Evolutionary conservation across 1,284 basidiomycete genomes (phyloP).

Genomic region (Melampsora abietis-canadensis): DNA sequence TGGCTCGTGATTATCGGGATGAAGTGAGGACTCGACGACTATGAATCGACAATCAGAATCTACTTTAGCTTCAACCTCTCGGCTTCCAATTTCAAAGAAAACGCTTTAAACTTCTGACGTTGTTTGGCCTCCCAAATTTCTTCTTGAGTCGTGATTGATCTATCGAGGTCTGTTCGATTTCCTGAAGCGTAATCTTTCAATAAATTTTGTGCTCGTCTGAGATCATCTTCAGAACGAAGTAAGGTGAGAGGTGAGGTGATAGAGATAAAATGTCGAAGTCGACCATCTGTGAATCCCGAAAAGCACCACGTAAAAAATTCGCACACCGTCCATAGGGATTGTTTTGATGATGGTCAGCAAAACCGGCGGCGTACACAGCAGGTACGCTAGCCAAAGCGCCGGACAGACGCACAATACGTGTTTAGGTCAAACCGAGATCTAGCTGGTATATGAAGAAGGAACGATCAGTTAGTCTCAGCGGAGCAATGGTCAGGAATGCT

Average conservation of each 20-base stretch:
- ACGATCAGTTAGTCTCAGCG: neutral
- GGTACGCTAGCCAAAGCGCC: neutral
- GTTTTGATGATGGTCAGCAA: neutral
- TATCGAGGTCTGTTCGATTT: conserved; percentile 51
- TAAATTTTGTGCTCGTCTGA: conserved; percentile 54
- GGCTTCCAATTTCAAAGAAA: neutral
- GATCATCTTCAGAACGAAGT: conserved; percentile 54
- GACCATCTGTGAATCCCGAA: conserved; percentile 50
- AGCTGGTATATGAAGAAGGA: conserved; percentile 2
- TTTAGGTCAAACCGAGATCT: conserved; percentile 32
- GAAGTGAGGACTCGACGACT: conserved; percentile 54
- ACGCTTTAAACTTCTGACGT: conserved; percentile 50
- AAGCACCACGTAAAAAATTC: no score
- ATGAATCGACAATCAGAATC: conserved; percentile 10
- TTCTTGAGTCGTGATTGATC: conserved; percentile 52
- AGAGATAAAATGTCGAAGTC: conserved; percentile 58
- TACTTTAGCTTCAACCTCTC: neutral
- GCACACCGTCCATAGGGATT: neutral
- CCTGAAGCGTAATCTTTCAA: conserved; percentile 52
- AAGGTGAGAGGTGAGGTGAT: conserved; percentile 60
- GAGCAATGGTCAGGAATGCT: neutral
- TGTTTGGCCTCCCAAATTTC: conserved; percentile 56
- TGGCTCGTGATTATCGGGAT: conserved; percentile 57
- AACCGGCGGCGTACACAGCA: neutral
- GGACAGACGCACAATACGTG: conserved; percentile 34